phyloP scores from a whole-genome alignment of 192 early-diverging fungal species.

The Helicostylum pulchrum region DNA sequence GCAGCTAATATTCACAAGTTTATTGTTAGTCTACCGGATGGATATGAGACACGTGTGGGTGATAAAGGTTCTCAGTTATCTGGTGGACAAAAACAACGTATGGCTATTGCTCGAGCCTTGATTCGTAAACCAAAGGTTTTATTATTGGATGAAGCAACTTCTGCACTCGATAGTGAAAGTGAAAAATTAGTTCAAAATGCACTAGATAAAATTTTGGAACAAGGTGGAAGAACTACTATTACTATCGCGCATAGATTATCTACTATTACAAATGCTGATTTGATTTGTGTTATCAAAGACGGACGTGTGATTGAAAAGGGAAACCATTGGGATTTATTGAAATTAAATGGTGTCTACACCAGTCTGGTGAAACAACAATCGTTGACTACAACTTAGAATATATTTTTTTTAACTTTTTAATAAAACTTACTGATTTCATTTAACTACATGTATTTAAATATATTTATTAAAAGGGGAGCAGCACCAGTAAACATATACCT shows the following conservation, averaged over 20 bases:
- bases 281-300: constrained; percentile 79
- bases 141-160: constrained; percentile 82
- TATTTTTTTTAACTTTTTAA: too few relatives aligned
- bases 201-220: constrained; percentile 62
- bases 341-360: constrained; percentile 53
- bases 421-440: too few relatives aligned
- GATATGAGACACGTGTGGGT: constrained; percentile 68
- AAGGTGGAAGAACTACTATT: constrained; percentile 63
- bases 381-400: constrained; percentile 39
- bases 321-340: constrained; percentile 72
- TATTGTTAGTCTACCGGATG: constrained; percentile 53
- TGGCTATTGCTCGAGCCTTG: constrained; percentile 86
- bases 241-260: constrained; percentile 73
- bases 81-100: constrained; percentile 77
- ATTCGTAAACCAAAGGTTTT: constrained; percentile 83
- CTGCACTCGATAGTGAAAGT: constrained; percentile 68
- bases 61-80: constrained; percentile 61
- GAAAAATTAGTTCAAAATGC: constrained; percentile 71
- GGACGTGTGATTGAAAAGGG: constrained; percentile 72
- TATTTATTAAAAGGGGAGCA: too few relatives aligned
- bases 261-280: constrained; percentile 74
- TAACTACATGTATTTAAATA: too few relatives aligned
- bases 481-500: too few relatives aligned
- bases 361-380: constrained; percentile 64
- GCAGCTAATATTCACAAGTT: constrained; percentile 65